Evolutionary conservation across 106 monocot genomes (phyloP), one percentile per base, ranked within the genome.

Genomic region (Agapanthus africanus): DNA sequence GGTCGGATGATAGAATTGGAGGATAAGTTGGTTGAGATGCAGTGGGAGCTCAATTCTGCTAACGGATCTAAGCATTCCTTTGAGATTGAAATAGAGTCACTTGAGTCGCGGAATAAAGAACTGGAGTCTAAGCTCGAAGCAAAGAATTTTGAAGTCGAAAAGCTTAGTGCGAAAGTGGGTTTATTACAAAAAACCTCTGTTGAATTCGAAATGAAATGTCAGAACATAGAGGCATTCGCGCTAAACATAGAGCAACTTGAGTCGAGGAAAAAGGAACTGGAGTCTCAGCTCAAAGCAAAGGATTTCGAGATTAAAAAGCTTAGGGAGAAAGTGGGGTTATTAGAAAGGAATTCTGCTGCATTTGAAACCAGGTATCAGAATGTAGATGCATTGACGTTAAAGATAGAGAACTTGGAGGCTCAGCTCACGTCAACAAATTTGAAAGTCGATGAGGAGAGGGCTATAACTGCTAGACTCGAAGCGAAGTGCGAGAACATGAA

Each of bases 241-340:
- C 42, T 39, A 23, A 41, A 60, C 66, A 28, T 62, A 40, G 74
- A 84, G 39, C 54, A 74, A 14, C 28, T 63, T 64, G 87, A 79
- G 46, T n/a, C n/a, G n/a, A n/a, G n/a, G n/a, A n/a, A n/a, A 40
- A 72, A 84, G 39, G 46, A 74, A 14, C 28, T 63, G 65, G 87
- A 79, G 46, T 41, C 74, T 81, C 72, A 79, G 71, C 76, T 88
- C 7, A 65, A 79, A 16, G 61, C 73, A 18, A 31, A 76, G 32
- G 22, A 77, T 40, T 16, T 28, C 36, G 82, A 82, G 66, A 64
- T 76, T 2, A 14, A 38, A 33, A 65, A 74, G 40, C 33, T 86
- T 26, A 28, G 21, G 14, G 73, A 78, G 13, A 75, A 79, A 50
- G 54, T 88, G 14, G 38, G n/a, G 16, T 38, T 59, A 27, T 32